Conservation (phyloP, 257 asterid genomes). For the Jacaranda mimosifolia region DNA sequence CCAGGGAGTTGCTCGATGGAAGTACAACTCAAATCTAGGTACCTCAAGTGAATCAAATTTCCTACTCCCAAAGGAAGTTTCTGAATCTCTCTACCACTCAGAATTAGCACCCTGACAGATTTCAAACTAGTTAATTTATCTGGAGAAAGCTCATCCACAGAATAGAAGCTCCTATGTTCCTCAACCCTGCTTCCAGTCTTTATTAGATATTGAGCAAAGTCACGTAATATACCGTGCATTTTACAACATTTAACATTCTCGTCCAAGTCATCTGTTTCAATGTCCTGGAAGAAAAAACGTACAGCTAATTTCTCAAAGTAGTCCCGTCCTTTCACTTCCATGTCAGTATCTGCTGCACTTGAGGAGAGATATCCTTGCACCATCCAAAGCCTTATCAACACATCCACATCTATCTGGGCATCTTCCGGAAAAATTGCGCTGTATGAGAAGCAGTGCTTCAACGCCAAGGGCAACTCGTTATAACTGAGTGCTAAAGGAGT, state of each 20-base stretch:
- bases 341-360: neutral
- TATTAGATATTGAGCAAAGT: conserved; percentile 22
- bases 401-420: conserved; percentile 42
- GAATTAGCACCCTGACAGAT: neutral
- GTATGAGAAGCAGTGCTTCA: conserved; percentile 51
- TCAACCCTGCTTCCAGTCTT: neutral
- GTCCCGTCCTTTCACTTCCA: conserved; percentile 38
- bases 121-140: neutral
- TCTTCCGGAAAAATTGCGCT: conserved; percentile 48
- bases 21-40: conserved; percentile 17
- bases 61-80: neutral
- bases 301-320: conserved; percentile 19
- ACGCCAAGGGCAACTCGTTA: conserved; percentile 32
- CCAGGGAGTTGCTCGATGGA: neutral
- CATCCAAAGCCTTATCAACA: conserved; percentile 52
- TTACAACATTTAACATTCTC: neutral
- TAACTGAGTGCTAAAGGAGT: conserved; percentile 23
- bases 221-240: conserved; percentile 23
- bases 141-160: neutral
- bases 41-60: conserved; percentile 25
- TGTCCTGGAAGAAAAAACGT: conserved; percentile 22
- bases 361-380: conserved; percentile 46
- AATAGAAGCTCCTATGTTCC: neutral
- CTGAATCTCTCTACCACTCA: neutral
- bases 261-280: neutral